phyloP scores from a whole-genome alignment of 306 rosid species.

The Cucumis hystrix region DNA sequence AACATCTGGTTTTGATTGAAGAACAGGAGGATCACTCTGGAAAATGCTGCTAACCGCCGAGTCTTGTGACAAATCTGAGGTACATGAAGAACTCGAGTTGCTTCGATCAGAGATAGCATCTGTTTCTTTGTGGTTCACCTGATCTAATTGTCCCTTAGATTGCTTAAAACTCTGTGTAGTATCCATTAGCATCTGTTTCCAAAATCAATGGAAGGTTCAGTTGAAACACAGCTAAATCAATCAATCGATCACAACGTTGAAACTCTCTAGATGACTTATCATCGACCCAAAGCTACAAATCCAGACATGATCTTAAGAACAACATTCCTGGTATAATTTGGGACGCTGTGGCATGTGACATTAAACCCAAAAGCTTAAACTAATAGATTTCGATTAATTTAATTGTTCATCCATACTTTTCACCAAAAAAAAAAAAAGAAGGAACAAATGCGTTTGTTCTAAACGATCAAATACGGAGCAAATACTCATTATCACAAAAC shows the following conservation, averaged over 20 bases:
- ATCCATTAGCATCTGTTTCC: background rate
- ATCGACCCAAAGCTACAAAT: background rate
- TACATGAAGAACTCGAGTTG: background rate
- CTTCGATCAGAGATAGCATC: background rate
- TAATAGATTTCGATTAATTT: background rate
- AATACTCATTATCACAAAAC: background rate
- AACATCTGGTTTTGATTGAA: background rate
- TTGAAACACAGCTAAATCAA: background rate
- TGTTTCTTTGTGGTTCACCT: background rate
- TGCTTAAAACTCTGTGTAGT: background rate
- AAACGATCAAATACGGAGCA: background rate
- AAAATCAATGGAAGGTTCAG: background rate
- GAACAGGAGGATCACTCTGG: background rate
- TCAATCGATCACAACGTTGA: background rate
- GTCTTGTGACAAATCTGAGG: background rate
- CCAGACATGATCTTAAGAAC: background rate
- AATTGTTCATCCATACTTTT: background rate
- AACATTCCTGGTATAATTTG: background rate
- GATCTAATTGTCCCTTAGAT: constrained; percentile 1
- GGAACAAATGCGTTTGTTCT: background rate
- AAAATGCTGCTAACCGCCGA: background rate
- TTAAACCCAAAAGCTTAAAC: background rate
- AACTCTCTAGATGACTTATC: background rate
- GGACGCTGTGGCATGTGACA: background rate
- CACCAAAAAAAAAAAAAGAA: background rate